Evolutionary conservation across 169 alveolate species (phyloP).

Genomic region (Pseudocohnilembus persalinus): DNA sequence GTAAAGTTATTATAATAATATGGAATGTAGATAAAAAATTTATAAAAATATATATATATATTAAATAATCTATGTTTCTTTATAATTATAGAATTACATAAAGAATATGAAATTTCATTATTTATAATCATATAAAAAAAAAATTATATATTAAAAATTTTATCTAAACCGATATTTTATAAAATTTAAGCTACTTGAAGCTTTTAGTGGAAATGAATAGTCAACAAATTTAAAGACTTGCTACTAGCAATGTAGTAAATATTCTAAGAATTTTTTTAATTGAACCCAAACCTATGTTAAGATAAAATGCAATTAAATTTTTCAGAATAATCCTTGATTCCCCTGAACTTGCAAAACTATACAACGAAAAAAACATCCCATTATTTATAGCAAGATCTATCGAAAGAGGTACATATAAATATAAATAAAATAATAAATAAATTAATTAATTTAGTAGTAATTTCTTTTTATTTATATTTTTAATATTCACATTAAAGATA

Average conservation of each 20-base stretch:
- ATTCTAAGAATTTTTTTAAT: conserved; percentile 4
- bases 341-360: not conserved
- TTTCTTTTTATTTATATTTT: no score
- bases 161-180: not conserved
- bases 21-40: no score
- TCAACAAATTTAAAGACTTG: not conserved
- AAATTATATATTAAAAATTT: no score
- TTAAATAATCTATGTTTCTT: no score
- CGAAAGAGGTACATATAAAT: conserved; percentile 11
- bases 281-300: conserved; percentile 5
- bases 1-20: not conserved
- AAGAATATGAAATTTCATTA: no score
- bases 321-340: conserved; percentile 12
- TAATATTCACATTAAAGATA: no score
- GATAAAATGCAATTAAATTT: conserved; percentile 11
- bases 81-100: no score
- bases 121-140: not conserved
- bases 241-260: conserved; percentile 3
- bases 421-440: not conserved
- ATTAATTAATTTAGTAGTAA: not conserved
- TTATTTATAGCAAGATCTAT: conserved; percentile 17
- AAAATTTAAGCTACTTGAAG: not conserved
- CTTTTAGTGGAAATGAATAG: conserved; percentile 3
- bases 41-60: no score
- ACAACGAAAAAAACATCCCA: conserved; percentile 8